Evolutionary conservation across 495 filamentous ascomycete species (phyloP), one percentile per base, ranked within the genome.

Genomic region (Aspergillus diversus): DNA sequence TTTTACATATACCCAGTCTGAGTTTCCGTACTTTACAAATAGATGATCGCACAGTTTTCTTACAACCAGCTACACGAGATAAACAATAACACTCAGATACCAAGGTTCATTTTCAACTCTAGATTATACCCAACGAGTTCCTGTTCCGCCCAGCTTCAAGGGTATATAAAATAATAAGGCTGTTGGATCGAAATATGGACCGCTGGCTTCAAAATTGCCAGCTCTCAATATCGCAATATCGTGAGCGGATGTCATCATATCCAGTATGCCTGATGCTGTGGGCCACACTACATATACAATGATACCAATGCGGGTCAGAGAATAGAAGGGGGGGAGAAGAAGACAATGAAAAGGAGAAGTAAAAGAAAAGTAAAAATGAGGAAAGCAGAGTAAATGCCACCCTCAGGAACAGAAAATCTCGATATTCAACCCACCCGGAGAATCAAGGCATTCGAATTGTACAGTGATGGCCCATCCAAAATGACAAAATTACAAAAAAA

Each of bases 101-200:
- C 68, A 61, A 58, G 54, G 43, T 67, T 32, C 56, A 67, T 63
- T 65, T 46, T 51, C 47, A 21, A 46, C 48, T 59, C 61, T 66
- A 54, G 54, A 61, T 49, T 51, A 52, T 54, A 60, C 59, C 59
- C 60, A 62, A 57, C 33, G 17, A 61, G n/a, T 64, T 63, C 65
- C 63, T 52, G 60, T 60, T 70, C 67, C 69, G 57, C 53, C 68
- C 61, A 67, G 68, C 66, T 65, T 67, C 60, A 70, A 27, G 58
- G 74, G 72, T 79, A 75, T 77, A 61, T 68, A 72, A 67, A 70
- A 59, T 69, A 59, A 59, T 55, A 43, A 49, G 39, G 49, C 33
- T 49, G 46, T 59, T 32, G 63, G 69, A 69, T 59, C 50, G 37
- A 69, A 65, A 57, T 59, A 39, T 33, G 54, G 17, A 49, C 55